Evolutionary conservation across 345 rosid genomes (phyloP), one percentile per base, ranked within the genome.

Genomic region (Stellera chamaejasme): DNA sequence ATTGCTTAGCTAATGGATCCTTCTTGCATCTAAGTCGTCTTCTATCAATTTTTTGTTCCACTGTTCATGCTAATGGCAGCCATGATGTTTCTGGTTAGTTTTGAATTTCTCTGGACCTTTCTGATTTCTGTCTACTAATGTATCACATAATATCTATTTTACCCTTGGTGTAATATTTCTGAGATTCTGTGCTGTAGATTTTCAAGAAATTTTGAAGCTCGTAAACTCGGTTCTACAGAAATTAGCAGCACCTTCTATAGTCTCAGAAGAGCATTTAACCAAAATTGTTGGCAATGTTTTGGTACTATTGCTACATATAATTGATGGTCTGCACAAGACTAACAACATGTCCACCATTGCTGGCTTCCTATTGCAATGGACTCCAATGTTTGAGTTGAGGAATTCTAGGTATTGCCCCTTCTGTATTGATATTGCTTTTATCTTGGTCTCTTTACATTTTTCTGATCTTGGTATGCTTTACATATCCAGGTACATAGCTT

Each of bases 261-360:
- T 60, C 45, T 76, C 55, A 66, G 81, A 75, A 28, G 76, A 64
- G 67, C 48, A 72, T 69, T 49, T 70, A 28, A 55, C 75, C 45
- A 69, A 72, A 65, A 66, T 82, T 52, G 52, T 87, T 42, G 88
- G 81, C 62, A 83, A 75, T 66, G 75, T 84, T 79, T 56, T 87
- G 63, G 79, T 72, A 48, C 78, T 93, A 60, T 74, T 87, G 76
- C 68, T 82, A 51, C 63, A 77, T 70, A 70, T 82, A 73, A 71
- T 87, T 51, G 74, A 84, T 51, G 78, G 81, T 45, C 75, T 83
- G 15, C 65, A 63, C 13, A 7, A 55, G 55, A 66, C 62, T 53
- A 71, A 66, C 70, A 75, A 80, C 59, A 44, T 50, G 61, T 65
- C 71, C 42, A 28, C 73, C 59, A 65, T 83, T 60, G 56, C 69